Base-by-base conservation (phyloP, 1,284 basidiomycete genomes). In the Irpex rosettiformis region DNA sequence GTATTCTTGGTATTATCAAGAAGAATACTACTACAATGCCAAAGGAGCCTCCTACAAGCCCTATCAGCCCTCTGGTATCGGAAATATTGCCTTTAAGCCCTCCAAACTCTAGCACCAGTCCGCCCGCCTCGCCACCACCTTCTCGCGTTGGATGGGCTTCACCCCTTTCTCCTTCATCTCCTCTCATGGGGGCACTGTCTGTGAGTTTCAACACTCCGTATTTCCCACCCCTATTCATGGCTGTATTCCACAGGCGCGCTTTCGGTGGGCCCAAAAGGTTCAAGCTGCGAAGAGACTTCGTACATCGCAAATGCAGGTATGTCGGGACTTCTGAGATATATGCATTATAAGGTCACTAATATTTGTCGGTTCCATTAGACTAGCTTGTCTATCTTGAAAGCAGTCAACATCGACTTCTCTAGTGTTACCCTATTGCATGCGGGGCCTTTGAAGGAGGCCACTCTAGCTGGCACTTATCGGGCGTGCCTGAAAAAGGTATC, bases 131-230 rank as follows among this genome's bases (percentile, higher is more conserved):
- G 42, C 57, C 57, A 22, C 57, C 52, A 37, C 75, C 57, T 4
- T 58, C 52, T 18, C 28, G 53, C 6, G 43, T 56, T n/a, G 54
- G 78, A 54, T 72, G 58, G 62, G 64, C 55, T 40, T 70, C 67
- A 16, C 80, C 59, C 67, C 51, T 67, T 42, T 69, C 72, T 1
- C 68, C 71, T 2, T 58, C 61, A 3, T 69, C 70, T 5, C 71
- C 71, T 1, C 61, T 72, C 29, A 71, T 70, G 63, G 67, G 76
- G 42, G 78, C 76, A 16, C 70, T 85, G 56, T 81, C 82, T 53
- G 83, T 83, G 60, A 65, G 72, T 64, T 24, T 37, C 28, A 54
- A 16, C 40, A 16, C 21, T 27, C 24, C 29, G n/a, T 16, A n/a
- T 30, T 30, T 13, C 18, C 29, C 22, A 28, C 24, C 13, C 4